Base-by-base conservation (phyloP, 805 yeast species). In the Candida gorgasii region DNA sequence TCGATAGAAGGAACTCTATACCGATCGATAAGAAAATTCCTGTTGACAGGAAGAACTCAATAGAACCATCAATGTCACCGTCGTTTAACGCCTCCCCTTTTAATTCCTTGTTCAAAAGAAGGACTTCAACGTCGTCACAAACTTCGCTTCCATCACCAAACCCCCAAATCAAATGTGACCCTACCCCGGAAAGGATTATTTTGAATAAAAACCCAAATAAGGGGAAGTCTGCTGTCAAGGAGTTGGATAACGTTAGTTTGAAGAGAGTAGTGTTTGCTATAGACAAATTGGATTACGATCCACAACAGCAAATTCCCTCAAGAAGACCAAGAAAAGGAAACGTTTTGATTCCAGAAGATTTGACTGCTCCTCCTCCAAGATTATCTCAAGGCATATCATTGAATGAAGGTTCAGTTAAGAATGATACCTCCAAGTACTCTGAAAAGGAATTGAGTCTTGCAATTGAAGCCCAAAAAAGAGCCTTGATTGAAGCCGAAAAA, bases 181-280 rank as follows among this genome's bases (percentile, higher is more conserved):
- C 37, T 5, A 24, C 28, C 11, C n/a, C 22, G 9, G 39, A 27
- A 14, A 55, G 79, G 30, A 62, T 72, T 15, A 61, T 72, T 4
- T 55, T 73, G 47, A 78, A 75, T 51, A 72, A 65, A 49, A 77
- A 76, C 53, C 69, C 72, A 8, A 63, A 64, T 44, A 59, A 69
- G 44, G 57, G 60, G 19, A 48, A 58, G n/a, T 42, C 63, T 15
- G 44, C 48, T 4, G n/a, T 49, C 3, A 46, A 49, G 27, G 65
- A 57, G 24, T 48, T 65, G 11, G 53, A 69, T 58, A 50, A 48
- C 5, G 52, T 65, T 5, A 58, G 62, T 12, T 65, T 86, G 58
- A 74, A 78, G 49, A 69, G 90, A 47, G 96, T 89, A 4, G 75
- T 80, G 0, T 90, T 90, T 62, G 89, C 93, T 0, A 73, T 88